Base-by-base conservation (phyloP, 306 rosid genomes). In the Vicia sativa region DNA sequence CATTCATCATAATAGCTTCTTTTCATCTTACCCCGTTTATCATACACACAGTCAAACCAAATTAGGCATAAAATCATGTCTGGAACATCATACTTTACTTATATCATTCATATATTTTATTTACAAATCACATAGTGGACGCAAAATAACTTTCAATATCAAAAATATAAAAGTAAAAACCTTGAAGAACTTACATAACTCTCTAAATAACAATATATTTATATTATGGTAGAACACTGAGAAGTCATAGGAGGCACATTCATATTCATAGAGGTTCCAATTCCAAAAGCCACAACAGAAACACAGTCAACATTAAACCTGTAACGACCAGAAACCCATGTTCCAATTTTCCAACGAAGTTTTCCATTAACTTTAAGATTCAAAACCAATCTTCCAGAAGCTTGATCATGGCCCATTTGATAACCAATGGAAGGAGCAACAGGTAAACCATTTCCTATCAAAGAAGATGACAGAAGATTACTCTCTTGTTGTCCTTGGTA, bases 321-420 rank as follows among this genome's bases (percentile, higher is more conserved):
- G 55, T 89, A 87, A 46, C 71, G 82, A 2, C 99, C 91, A 18
- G 99, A 90, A 31, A 95, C 95, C 99, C 99, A 95, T 39, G 89
- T 88, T 53, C 95, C 97, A 1, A 95, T 84, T 60, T 89, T 90
- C 99, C 99, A 95, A 15, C 97, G 78, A 34, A 95, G 84, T 58
- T 80, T 77, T 3, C 97, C 99, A 68, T 71, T 80, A 34, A 68
- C 95, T 65, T 79, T 88, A 21, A 95, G 71, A 52, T 71, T 81
- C 75, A 95, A 68, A 67, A 75, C 60, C 0, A 95, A 67, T 66
- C 86, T 84, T 34, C 96, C 97, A 39, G 74, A 73, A 4, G n/a
- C 69, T 79, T 85, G 97, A 64, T 90, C 99, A 26, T 87, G 85
- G 11, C 82, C 87, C 11, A 90, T 53, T 66, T 95, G 88, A 81